Conservation (phyloP, 192 early-diverging fungal species). For the Neocallimastix lanati region DNA sequence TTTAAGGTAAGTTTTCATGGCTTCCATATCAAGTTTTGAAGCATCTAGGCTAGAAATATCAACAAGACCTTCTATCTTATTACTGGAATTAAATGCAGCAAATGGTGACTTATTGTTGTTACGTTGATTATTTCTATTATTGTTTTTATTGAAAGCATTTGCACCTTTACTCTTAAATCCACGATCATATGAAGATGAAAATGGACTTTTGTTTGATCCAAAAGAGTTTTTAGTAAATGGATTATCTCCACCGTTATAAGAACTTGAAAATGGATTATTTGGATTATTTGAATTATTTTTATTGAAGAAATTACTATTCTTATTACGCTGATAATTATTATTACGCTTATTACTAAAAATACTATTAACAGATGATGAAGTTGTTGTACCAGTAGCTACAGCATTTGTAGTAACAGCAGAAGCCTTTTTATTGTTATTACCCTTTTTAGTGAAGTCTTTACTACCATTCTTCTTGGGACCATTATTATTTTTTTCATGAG, state of each 20-base stretch:
- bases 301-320: not conserved
- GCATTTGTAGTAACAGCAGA: not conserved
- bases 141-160: not conserved
- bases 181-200: not conserved
- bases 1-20: constrained; percentile 17
- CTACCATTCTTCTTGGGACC: not conserved
- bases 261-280: not conserved
- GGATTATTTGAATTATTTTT: not conserved
- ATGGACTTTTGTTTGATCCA: not conserved
- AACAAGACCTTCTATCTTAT: not conserved
- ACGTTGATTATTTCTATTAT: not conserved
- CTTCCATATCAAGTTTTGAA: constrained; percentile 9
- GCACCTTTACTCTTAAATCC: not conserved
- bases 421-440: not conserved
- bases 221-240: not conserved
- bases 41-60: not conserved
- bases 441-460: not conserved
- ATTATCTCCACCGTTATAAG: not conserved
- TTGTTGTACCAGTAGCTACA: not conserved
- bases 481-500: not conserved
- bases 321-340: not conserved
- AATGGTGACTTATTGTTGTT: not conserved
- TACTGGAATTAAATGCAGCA: not conserved
- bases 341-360: not conserved
- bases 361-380: not conserved